A percentile compares a stretch with the other conserved stretches of the same genome.
Conservation (phyloP, 768 basidiomycete genomes). For the Leccinum uliginosum region DNA sequence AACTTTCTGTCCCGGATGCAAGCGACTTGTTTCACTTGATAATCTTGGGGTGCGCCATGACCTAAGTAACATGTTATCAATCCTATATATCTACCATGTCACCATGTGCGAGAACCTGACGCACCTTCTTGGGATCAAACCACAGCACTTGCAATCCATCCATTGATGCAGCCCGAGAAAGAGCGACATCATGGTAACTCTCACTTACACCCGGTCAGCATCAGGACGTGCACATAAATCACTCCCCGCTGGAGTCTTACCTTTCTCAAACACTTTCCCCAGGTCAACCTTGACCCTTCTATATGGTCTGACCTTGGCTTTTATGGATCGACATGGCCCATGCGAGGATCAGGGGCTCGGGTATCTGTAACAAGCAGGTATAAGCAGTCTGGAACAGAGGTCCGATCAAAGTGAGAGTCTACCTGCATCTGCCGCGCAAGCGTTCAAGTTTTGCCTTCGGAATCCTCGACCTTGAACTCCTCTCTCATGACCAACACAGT, state of each 20-base stretch:
- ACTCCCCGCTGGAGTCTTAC: slow-evolving; percentile 17
- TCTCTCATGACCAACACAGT: slow-evolving; percentile 47
- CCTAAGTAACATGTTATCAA: slow-evolving; percentile 25
- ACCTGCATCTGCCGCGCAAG: slow-evolving; percentile 47
- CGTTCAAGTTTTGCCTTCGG: slow-evolving; percentile 44
- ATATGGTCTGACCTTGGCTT: slow-evolving; percentile 71
- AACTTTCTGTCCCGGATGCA: background rate
- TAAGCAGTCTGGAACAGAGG: background rate
- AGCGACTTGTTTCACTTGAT: slow-evolving; percentile 39
- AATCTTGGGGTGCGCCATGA: slow-evolving; percentile 41
- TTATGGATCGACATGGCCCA: slow-evolving; percentile 83
- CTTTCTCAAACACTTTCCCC: slow-evolving; percentile 59
- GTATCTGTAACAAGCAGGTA: slow-evolving; percentile 36
- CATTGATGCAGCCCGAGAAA: slow-evolving; percentile 50
- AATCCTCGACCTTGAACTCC: slow-evolving; percentile 51
- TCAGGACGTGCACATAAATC: background rate
- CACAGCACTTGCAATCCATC: slow-evolving; percentile 51
- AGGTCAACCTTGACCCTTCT: slow-evolving; percentile 62
- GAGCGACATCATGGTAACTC: slow-evolving; percentile 45
- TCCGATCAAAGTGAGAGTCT: background rate
- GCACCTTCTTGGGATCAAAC: slow-evolving; percentile 50
- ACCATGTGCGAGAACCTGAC: background rate
- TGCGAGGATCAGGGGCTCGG: slow-evolving; percentile 71
- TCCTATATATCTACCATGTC: background rate
- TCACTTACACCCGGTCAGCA: slow-evolving; percentile 32